These are phyloP conservation scores for Neurospora sp. DNA, from an alignment of 495 filamentous ascomycete genomes.

Conservation along the genomic window DNA sequence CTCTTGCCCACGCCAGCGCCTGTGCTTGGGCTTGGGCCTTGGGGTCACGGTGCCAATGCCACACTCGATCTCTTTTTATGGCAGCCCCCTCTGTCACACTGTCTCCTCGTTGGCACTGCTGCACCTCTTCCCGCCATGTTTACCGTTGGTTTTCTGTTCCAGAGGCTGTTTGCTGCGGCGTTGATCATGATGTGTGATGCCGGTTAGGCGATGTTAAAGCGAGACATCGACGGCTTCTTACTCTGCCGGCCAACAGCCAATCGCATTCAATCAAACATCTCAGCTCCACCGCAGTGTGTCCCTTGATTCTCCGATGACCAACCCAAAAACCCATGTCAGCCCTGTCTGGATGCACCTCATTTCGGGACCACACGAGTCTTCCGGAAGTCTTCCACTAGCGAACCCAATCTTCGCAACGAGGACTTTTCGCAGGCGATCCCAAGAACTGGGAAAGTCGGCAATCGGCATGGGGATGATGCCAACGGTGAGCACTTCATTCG, in stretches of 20 bases:
- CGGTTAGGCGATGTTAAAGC: slow-evolving; percentile 6
- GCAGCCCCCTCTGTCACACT: background rate
- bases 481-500: background rate
- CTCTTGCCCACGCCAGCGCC: background rate
- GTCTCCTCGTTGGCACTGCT: background rate
- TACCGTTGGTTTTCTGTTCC: background rate
- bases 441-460: background rate
- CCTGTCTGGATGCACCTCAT: background rate
- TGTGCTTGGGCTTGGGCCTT: slow-evolving; percentile 1
- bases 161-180: background rate
- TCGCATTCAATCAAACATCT: background rate
- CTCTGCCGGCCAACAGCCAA: background rate
- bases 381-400: background rate
- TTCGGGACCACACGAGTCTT: background rate
- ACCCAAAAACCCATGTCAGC: background rate
- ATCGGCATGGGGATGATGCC: background rate
- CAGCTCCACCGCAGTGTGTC: background rate
- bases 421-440: background rate
- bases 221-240: background rate
- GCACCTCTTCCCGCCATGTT: background rate
- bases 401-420: background rate
- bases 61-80: slow-evolving; percentile 3
- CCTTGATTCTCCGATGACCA: background rate
- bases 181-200: slow-evolving; percentile 10
- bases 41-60: slow-evolving; percentile 15